These are phyloP conservation scores for Pyricularia grisea DNA, from an alignment of 2,329 filamentous ascomycete genomes.

Conservation along the genomic window DNA sequence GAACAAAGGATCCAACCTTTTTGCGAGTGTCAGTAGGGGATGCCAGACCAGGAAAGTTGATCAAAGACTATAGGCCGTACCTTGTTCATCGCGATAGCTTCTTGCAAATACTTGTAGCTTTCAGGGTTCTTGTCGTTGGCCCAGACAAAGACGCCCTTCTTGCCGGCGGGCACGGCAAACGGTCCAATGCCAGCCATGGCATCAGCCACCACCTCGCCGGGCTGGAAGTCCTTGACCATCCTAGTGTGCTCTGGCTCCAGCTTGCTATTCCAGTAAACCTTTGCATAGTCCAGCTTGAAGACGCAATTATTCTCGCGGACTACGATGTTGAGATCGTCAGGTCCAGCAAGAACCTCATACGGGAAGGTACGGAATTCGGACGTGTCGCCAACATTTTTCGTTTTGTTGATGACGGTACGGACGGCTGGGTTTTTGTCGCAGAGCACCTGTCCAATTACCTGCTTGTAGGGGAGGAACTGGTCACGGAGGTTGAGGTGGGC, in stretches of 20 bases:
- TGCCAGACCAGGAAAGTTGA: conserved; percentile 29
- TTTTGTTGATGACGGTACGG: conserved; percentile 91
- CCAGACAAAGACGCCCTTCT: conserved; percentile 85
- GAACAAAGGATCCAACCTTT: conserved; percentile 45
- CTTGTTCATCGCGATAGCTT: conserved; percentile 71
- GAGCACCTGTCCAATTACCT: conserved; percentile 75
- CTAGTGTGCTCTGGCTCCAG: conserved; percentile 83
- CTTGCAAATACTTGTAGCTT: conserved; percentile 62
- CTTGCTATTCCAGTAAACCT: conserved; percentile 97
- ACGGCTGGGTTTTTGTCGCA: conserved; percentile 81
- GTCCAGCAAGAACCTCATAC: conserved; percentile 82
- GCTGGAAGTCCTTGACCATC: conserved; percentile 64
- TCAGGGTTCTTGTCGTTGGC: conserved; percentile 96
- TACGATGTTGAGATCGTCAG: conserved; percentile 74
- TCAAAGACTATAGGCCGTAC: conserved; percentile 29
- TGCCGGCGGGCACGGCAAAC: conserved; percentile 86
- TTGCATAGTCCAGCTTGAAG: conserved; percentile 91
- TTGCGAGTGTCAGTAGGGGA: conserved; percentile 13
- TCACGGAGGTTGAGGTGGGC: conserved; percentile 87
- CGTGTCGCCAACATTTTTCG: conserved; percentile 75
- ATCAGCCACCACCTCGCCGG: conserved; percentile 86
- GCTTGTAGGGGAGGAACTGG: conserved; percentile 75
- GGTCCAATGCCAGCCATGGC: conserved; percentile 97
- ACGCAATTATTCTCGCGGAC: conserved; percentile 72
- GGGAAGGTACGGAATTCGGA: conserved; percentile 85